These are phyloP conservation scores for Achaetomiella virescens DNA, from an alignment of 495 filamentous ascomycete genomes.

Conservation along the genomic window DNA sequence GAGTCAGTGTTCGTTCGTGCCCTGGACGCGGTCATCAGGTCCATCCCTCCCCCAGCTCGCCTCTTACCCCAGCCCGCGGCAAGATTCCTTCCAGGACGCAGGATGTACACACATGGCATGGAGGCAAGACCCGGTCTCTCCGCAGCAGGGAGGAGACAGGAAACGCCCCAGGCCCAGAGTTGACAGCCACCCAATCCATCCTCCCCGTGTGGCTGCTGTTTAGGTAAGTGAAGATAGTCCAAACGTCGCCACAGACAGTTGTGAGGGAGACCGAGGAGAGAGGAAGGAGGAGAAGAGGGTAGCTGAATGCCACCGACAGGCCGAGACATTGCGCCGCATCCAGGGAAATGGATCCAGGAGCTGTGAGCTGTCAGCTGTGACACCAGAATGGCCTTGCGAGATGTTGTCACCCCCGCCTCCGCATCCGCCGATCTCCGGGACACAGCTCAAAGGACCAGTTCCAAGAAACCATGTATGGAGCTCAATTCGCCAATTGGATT, in stretches of 20 bases:
- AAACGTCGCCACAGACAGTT: not conserved
- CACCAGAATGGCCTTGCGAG: constrained; percentile 2
- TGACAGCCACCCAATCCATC: too few relatives aligned
- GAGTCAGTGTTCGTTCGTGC: too few relatives aligned
- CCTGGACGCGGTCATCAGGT: too few relatives aligned
- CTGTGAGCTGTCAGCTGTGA: not conserved
- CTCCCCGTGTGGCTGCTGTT: not conserved
- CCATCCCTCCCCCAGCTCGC: too few relatives aligned
- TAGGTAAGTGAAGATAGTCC: not conserved
- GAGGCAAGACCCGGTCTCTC: not conserved
- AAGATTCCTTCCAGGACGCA: too few relatives aligned
- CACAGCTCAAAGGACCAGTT: not conserved
- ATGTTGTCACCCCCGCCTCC: not conserved
- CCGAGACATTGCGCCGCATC: constrained; percentile 7
- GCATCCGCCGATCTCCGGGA: constrained; percentile 2
- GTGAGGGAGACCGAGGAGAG: not conserved
- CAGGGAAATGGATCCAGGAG: not conserved
- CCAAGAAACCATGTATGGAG: not conserved
- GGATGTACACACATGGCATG: too few relatives aligned
- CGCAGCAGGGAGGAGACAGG: not conserved
- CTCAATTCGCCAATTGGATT: not conserved
- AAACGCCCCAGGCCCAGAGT: not conserved
- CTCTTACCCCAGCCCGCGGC: too few relatives aligned
- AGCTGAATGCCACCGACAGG: constrained; percentile 11
- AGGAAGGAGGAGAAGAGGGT: not conserved